Evolutionary conservation across 345 rosid genomes (phyloP).

Genomic region (Nephelium lappaceum): DNA sequence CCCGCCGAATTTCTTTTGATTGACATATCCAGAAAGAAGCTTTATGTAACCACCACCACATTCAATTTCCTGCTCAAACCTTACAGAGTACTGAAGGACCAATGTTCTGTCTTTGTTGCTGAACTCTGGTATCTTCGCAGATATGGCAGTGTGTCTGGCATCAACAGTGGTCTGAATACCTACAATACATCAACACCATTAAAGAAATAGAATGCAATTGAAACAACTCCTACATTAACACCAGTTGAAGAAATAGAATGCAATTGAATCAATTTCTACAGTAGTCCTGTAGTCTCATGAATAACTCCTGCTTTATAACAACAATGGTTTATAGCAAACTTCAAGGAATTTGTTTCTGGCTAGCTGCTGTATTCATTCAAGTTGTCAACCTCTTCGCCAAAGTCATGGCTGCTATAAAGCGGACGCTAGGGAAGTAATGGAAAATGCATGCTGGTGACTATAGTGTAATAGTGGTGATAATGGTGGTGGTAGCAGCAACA

Average conservation of each 20-base stretch:
- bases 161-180: constrained; percentile 46
- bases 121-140: constrained; percentile 57
- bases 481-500: not conserved
- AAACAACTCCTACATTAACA: not conserved
- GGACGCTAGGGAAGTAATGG: not conserved
- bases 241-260: too few relatives aligned
- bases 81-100: constrained; percentile 58
- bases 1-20: constrained; percentile 49
- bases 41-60: constrained; percentile 63
- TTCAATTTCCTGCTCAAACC: constrained; percentile 58
- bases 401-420: not conserved
- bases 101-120: constrained; percentile 51
- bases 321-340: not conserved
- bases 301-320: not conserved
- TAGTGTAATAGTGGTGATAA: not conserved
- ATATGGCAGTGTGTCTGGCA: constrained; percentile 50
- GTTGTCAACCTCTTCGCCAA: not conserved
- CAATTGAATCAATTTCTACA: not conserved
- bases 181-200: constrained; percentile 12
- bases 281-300: not conserved
- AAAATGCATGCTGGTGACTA: not conserved
- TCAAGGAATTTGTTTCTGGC: constrained; percentile 2
- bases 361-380: not conserved
- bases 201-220: not conserved
- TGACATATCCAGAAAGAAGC: constrained; percentile 45